Evolutionary conservation across 2,329 filamentous ascomycete genomes (phyloP).

Genomic region (Fusarium sterilihyphosum): DNA sequence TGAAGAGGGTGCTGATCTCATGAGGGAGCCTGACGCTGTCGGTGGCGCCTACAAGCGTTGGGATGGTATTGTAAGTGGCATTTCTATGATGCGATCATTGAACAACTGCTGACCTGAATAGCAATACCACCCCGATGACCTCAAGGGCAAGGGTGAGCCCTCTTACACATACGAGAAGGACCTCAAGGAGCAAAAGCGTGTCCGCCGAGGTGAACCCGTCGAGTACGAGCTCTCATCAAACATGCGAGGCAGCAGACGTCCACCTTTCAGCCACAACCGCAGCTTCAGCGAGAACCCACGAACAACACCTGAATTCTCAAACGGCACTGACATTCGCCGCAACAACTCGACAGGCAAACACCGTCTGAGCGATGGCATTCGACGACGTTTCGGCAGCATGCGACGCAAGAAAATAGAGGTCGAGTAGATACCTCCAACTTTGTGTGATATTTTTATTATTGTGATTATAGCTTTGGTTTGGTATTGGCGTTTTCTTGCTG

Average conservation of each 20-base stretch:
- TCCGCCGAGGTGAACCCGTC: constrained; percentile 46
- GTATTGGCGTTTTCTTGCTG: constrained; percentile 8
- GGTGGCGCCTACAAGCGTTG: constrained; percentile 84
- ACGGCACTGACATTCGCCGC: constrained; percentile 46
- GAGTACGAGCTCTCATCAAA: constrained; percentile 62
- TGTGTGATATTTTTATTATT: neutral
- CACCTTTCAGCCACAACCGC: constrained; percentile 51
- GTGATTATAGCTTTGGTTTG: neutral
- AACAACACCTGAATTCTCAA: constrained; percentile 37
- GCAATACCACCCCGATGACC: constrained; percentile 78
- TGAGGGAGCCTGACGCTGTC: constrained; percentile 73
- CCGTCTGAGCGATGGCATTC: constrained; percentile 61
- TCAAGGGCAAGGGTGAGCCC: constrained; percentile 86
- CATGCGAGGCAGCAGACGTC: constrained; percentile 33
- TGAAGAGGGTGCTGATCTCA: constrained; percentile 86
- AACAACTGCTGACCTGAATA: constrained; percentile 43
- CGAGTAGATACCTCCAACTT: neutral
- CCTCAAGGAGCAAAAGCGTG: constrained; percentile 65
- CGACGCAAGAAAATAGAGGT: constrained; percentile 53
- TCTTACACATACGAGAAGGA: constrained; percentile 76
- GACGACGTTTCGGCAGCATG: constrained; percentile 63
- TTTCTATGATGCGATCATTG: neutral
- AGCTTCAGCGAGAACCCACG: constrained; percentile 55
- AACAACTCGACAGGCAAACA: constrained; percentile 55
- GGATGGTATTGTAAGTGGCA: constrained; percentile 72